Conservation (phyloP, 768 basidiomycete genomes). For the Leucocoprinus leucothites region DNA sequence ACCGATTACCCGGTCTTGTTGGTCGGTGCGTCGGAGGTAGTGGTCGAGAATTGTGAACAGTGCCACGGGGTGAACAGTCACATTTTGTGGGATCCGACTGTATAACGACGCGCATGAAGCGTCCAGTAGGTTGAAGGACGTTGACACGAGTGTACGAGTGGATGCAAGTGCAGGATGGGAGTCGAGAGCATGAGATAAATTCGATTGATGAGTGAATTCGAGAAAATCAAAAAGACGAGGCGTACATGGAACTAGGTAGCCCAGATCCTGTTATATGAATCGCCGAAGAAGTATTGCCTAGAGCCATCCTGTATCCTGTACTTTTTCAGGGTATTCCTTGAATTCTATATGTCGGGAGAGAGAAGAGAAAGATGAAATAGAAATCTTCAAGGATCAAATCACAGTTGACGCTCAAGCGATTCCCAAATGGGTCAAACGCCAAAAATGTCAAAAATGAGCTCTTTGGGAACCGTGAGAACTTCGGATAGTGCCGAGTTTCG, state of each 20-base stretch:
- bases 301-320: slow-evolving; percentile 32
- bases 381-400: slow-evolving; percentile 15
- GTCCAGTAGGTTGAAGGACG: neutral
- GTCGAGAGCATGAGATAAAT: too few relatives aligned
- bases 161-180: neutral
- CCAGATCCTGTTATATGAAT: slow-evolving; percentile 41
- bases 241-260: slow-evolving; percentile 38
- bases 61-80: slow-evolving; percentile 89
- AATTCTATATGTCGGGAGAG: too few relatives aligned
- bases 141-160: neutral
- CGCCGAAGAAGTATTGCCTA: slow-evolving; percentile 47
- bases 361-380: slow-evolving; percentile 13
- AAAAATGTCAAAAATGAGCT: slow-evolving; percentile 24
- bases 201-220: neutral
- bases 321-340: slow-evolving; percentile 14
- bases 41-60: slow-evolving; percentile 96
- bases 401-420: slow-evolving; percentile 10
- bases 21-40: slow-evolving; percentile 82
- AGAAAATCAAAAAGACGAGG: slow-evolving; percentile 7
- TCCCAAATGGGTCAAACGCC: slow-evolving; percentile 12
- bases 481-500: slow-evolving; percentile 4
- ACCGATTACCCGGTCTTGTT: slow-evolving; percentile 89
- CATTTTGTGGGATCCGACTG: slow-evolving; percentile 67
- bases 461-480: slow-evolving; percentile 35
- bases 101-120: neutral